phyloP scores from a whole-genome alignment of 495 filamentous ascomycete genomes.

The Ascodesmis nigricans region DNA sequence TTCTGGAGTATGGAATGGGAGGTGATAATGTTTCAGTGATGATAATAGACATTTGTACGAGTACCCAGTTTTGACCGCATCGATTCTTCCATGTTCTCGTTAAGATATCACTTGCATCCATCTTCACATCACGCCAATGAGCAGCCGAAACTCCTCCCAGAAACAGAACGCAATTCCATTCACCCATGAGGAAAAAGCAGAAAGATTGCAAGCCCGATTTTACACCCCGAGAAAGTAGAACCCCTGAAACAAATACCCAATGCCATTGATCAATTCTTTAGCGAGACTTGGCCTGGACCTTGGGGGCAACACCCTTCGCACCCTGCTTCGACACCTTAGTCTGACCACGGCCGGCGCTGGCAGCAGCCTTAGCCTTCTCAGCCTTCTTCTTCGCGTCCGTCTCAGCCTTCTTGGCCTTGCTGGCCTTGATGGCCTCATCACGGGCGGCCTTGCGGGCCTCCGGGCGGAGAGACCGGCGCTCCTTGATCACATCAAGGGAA shows the following conservation, averaged over 20 bases:
- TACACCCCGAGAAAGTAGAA: slow-evolving; percentile 6
- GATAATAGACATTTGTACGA: too few species aligned
- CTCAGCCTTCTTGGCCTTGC: slow-evolving; percentile 90
- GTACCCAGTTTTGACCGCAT: too few species aligned
- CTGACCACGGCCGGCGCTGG: slow-evolving; percentile 49
- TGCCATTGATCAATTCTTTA: slow-evolving; percentile 29
- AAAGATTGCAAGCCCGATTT: slow-evolving; percentile 16
- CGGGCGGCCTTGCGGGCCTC: slow-evolving; percentile 89
- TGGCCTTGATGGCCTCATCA: slow-evolving; percentile 71
- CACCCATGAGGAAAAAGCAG: slow-evolving; percentile 16
- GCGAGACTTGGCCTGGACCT: slow-evolving; percentile 72
- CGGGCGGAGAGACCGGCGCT: slow-evolving; percentile 77
- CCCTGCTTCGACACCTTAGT: slow-evolving; percentile 87
- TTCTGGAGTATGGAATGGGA: background rate
- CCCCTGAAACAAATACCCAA: background rate
- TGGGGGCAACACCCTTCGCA: slow-evolving; percentile 68
- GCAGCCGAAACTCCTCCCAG: slow-evolving; percentile 1
- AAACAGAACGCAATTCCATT: slow-evolving; percentile 13
- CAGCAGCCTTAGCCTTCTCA: slow-evolving; percentile 93
- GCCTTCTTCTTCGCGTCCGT: slow-evolving; percentile 84
- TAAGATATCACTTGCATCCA: too few species aligned
- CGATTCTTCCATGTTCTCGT: too few species aligned
- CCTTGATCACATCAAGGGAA: slow-evolving; percentile 98
- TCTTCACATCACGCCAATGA: background rate
- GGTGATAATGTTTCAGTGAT: background rate